These are phyloP conservation scores for Carpinus viminea DNA, from an alignment of 306 rosid species.

Conservation along the genomic window DNA sequence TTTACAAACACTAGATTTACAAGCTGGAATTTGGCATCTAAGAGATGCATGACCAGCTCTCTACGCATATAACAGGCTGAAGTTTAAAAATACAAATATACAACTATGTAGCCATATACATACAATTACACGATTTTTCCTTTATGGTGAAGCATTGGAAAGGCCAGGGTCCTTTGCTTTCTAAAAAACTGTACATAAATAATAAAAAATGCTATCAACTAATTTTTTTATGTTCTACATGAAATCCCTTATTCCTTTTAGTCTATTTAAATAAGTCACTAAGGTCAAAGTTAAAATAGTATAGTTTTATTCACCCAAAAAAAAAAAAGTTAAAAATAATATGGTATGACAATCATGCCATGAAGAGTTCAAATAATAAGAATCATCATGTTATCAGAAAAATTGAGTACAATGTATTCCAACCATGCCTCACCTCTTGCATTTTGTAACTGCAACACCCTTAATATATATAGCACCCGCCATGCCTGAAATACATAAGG, in stretches of 20 bases:
- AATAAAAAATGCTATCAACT: no score
- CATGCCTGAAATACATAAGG: constrained; percentile 63
- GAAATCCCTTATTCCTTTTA: not conserved
- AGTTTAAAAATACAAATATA: no score
- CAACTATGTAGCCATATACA: not conserved
- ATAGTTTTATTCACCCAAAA: no score
- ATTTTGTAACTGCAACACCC: constrained; percentile 80
- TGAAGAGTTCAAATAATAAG: no score
- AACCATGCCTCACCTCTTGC: constrained; percentile 64
- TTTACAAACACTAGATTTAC: not conserved
- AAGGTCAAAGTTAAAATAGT: not conserved
- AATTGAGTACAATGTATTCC: not conserved
- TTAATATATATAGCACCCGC: constrained; percentile 86
- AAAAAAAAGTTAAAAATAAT: no score
- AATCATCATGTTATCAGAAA: not conserved
- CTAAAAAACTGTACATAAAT: not conserved
- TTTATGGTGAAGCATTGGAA: not conserved
- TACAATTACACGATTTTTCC: not conserved
- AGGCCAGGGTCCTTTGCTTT: not conserved
- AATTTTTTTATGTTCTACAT: no score
- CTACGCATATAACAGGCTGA: not conserved
- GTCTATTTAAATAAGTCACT: no score
- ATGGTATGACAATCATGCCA: no score
- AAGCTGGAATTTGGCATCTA: not conserved
- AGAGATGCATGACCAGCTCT: not conserved